Base-by-base conservation (phyloP, 1,284 basidiomycete genomes). In the Psilocybe mexicana region DNA sequence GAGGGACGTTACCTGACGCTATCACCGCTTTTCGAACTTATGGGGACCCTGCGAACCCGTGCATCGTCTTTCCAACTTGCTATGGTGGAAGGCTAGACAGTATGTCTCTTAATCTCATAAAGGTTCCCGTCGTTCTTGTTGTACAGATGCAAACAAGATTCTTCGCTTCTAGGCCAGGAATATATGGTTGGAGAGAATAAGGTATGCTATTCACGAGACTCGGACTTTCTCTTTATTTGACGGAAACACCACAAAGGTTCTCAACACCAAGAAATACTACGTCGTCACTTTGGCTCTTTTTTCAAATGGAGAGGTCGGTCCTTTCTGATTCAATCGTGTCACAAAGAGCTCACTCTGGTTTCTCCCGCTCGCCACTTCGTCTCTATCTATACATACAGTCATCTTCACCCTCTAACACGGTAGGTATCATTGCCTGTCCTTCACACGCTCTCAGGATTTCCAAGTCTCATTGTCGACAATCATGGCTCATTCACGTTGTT, bases 391-490 rank as follows among this genome's bases (percentile, higher is more conserved):
- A n/a, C 38, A 8, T 43, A 18, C 43, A 74, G 81, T 86, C 83
- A 0, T 85, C 83, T 6, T 86, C 84, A 24, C 84, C 84, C 8
- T 86, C 84, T 0, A 85, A 85, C 64, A 84, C 83, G 45, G 83
- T 83, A 51, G 61, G 65, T 45, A 28, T 47, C 6, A 18, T 40
- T 54, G 46, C 52, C 59, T 33, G 71, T 28, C 72, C 25, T 18
- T 28, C 54, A 26, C 23, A 43, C 8, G 8, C 30, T 56, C 43
- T 63, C 47, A 28, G 18, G 26, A 18, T 28, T 46, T 46, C 44
- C 12, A 46, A 38, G 33, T 28, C 26, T 30, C 35, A 43, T 60
- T 57, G 35, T 18, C 6, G 52, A 46, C 26, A 33, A 55, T 26
- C 11, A 12, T 46, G 5, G 28, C 58, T 64, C 58, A 47, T 60